These are phyloP conservation scores for Trebouxia sp. DNA, from an alignment of 139 green algal species.

Conservation along the genomic window DNA sequence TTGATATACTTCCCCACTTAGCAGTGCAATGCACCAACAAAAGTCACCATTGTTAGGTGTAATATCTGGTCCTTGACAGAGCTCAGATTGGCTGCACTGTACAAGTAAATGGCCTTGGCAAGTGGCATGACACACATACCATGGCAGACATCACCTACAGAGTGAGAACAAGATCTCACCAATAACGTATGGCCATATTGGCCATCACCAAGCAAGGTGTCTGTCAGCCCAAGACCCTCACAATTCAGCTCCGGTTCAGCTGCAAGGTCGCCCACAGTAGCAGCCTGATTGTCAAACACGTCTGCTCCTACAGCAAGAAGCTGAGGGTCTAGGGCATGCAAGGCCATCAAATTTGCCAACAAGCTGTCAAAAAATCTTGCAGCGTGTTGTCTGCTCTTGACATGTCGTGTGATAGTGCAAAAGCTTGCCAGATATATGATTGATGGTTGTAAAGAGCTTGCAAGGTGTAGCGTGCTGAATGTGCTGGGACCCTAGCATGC, in stretches of 20 bases:
- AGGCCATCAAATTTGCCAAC: neutral
- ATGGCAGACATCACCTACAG: neutral
- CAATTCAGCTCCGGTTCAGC: neutral
- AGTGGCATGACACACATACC: neutral
- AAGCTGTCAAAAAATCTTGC: neutral
- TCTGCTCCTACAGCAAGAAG: neutral
- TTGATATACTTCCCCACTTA: too few species aligned
- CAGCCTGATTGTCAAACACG: neutral
- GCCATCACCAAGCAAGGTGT: neutral
- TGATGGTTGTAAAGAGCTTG: too few species aligned
- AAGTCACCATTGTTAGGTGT: too few species aligned
- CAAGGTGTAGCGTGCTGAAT: too few species aligned
- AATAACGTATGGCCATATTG: conserved; percentile 1
- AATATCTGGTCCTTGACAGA: too few species aligned
- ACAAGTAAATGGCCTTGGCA: neutral
- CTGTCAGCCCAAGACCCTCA: neutral
- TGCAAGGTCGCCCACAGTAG: neutral
- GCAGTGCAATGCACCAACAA: too few species aligned
- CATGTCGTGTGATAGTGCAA: too few species aligned
- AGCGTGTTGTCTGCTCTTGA: too few species aligned
- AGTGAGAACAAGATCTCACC: neutral
- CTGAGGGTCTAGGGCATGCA: neutral
- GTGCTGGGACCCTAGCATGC: too few species aligned
- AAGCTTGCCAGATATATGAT: too few species aligned
- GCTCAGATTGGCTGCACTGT: neutral